Base-by-base conservation (phyloP, 192 early-diverging fungal genomes). In the Coemansia asiatica region DNA sequence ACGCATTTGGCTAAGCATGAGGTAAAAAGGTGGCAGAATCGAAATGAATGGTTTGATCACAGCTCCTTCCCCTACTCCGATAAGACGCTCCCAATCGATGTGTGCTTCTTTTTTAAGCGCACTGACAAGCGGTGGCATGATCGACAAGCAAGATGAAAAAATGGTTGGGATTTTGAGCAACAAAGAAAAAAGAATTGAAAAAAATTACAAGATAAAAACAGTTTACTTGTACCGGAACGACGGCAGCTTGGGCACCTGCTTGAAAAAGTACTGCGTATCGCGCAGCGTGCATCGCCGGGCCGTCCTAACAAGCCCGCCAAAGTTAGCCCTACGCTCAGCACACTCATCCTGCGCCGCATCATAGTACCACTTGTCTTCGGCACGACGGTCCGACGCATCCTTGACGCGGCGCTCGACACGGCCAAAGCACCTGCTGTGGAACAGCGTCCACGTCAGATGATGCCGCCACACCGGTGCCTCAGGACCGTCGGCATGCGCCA, bases 191-290 rank as follows among this genome's bases (percentile, higher is more conserved):
- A 44, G 40, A 44, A 16, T 16, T 9, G 15, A 16, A 12, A 44
- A 44, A 44, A 44, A 44, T 36, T 36, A 36, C 35, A 36, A 36
- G 35, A 57, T 57, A n/a, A n/a, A n/a, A n/a, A 33, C 25, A 25
- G 25, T 8, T 26, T 60, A 80, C 33, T 67, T 66, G 54, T 81
- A 81, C 26, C 78, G 68, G 69, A 81, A 81, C 33, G 78, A 75
- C 4, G 79, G 79, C 56, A 82, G 78, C 67, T 84, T 84, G 55
- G 82, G 82, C 2, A 81, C 74, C 49, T 72, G 82, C 69, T 84
- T 84, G 59, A 80, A 84, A 28, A 76, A 84, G 67, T 84, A 84
- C 67, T 84, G 82, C 40, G 64, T 84, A 64, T 84, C 82, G 61
- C 77, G 79, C 68, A 84, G 82, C 6, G 82, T 84, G 71, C 82